Base-by-base conservation (phyloP, 192 early-diverging fungal genomes). In the Dispira simplex region DNA sequence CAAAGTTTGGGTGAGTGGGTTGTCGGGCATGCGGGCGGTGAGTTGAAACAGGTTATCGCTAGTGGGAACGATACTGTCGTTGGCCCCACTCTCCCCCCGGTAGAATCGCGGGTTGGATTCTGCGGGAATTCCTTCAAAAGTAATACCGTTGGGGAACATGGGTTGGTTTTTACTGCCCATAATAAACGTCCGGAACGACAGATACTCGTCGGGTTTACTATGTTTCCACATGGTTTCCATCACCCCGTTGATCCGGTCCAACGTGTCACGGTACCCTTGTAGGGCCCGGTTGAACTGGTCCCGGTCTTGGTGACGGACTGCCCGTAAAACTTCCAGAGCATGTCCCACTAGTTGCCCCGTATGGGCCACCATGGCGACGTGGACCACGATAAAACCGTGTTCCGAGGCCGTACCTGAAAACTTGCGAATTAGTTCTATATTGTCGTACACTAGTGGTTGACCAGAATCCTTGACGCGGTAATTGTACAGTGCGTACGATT, bases 101-200 rank as follows among this genome's bases (percentile, higher is more conserved):
- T 85, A 90, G 65, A 73, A 76, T 32, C 81, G 75, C 46, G 82
- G 81, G 28, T 68, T 57, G 27, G 78, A 62, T 3, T 27, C 46
- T 4, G 59, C 77, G 8, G 66, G 68, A 3, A 82, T 76, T 46
- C 82, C 85, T 70, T 95, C 90, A 66, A 88, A 95, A 55, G 88
- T 70, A n/a, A 95, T 87, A 44, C 92, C 90, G 28, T 85, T 78
- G 65, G 84, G 89, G 77, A 95, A 95, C 89, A 95, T 91, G 52
- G 88, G 81, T 80, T 90, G 87, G 69, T 86, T 84, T 75, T 86
- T 90, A 59, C 83, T 85, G 9, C 90, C 92, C 83, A 88, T 90
- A 60, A 95, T 90, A 71, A 90, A 95, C 1, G 92, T 91, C n/a
- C 90, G 77, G 79, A 92, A 95, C 70, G 88, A 84, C 46, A 83